Evolutionary conservation across 1,284 basidiomycete genomes (phyloP), one percentile per base, ranked within the genome.

Genomic region (Cutaneotrichosporon dermatis): DNA sequence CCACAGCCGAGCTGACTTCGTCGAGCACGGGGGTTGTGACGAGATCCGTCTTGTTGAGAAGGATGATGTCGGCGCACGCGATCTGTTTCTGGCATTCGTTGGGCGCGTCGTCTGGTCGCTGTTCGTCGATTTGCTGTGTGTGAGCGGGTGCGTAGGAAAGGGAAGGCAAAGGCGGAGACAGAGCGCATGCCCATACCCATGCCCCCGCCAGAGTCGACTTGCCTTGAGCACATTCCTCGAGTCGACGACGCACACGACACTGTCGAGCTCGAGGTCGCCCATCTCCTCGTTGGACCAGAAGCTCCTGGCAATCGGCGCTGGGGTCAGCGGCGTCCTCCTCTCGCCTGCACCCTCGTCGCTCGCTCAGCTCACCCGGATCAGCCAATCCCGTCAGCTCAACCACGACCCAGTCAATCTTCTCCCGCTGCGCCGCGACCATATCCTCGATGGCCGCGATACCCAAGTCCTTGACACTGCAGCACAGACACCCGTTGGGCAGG

Each of bases 221-320:
- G 90, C 91, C 81, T 88, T 82, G 63, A 84, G 80, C 0, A 90
- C 89, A 76, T 92, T 94, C 6, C 88, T 83, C 8, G 88, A 90
- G 72, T 96, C 92, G 0, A 95, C 90, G 6, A 97, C 89, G 63
- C 89, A 92, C 11, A 96, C 85, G 0, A 97, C 90, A 10, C 90
- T 90, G 72, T 97, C 93, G 0, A 96, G 81, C 3, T 87, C 83
- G 0, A 90, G 79, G 1, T 87, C 82, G 0, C 88, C 84, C 74
- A 85, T 91, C 69, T 93, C 91, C 73, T 95, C 92, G 69, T 95
- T 95, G 35, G 86, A 84, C 92, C 92, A 96, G 73, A 96, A 93
- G 77, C 88, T 86, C 2, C 86, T 85, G 0, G 90, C 90, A 57
- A 93, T 91, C 0, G 90, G 89, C 13, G 57, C 65, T 66, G 50